Base-by-base conservation (phyloP, 1,284 basidiomycete genomes). In the Sanghuangporus sanghuang region DNA sequence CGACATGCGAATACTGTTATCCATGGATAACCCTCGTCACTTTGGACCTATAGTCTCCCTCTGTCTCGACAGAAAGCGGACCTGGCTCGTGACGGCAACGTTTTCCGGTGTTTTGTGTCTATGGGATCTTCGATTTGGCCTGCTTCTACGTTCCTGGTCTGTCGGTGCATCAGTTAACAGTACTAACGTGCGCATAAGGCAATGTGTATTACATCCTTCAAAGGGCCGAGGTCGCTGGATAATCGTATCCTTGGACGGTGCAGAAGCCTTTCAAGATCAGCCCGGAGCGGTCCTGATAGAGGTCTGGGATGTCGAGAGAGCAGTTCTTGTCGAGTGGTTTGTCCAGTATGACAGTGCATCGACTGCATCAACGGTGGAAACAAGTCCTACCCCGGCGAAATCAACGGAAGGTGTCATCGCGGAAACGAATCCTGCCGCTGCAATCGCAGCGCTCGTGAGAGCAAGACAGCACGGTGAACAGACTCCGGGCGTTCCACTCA, bases 81-180 rank as follows among this genome's bases (percentile, higher is more conserved):
- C 90, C 3, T 98, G 96, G 96, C 79, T 95, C 40, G 79, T 96
- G 6, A 86, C 92, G 36, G 96, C 94, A 1, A 96, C 96, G 0
- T 85, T 90, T 2, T 85, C 84, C 1, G 96, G 96, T 4, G 83
- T 89, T 8, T 77, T 98, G 6, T 87, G 89, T 2, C 80, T 98
- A 1, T 98, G 96, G 95, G 96, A 99, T 76, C 83, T 95, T 58
- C 87, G 96, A 2, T 98, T 98, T 68, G 93, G 94, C 0, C 78
- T 98, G n/a, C 77, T 92, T 6, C 78, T 98, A 69, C 90, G 90
- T 72, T 91, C 86, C 57, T 98, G 96, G 96, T 85, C 86, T 67
- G 86, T 87, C 0, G 87, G 86, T n/a, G 79, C 80, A 9, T 78
- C 86, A 0, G 78, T 82, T 11, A 83, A 85, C 0, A 75, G 18